phyloP scores from a whole-genome alignment of 225 moss, liverwort and hornwort species.

The Rhytidiadelphus loreus region DNA sequence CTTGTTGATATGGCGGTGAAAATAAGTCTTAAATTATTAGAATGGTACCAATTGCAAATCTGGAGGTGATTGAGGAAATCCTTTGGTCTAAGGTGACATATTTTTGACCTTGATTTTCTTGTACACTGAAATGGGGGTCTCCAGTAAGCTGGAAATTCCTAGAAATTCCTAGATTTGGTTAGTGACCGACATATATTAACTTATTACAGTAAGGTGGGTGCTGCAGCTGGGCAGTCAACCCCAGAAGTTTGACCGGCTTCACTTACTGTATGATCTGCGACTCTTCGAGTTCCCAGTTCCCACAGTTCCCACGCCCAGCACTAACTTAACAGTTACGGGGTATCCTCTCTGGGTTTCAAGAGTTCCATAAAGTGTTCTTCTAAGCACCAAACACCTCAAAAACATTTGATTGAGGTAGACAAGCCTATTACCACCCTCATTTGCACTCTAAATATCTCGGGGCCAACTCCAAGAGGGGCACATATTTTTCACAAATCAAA shows the following conservation, averaged over 20 bases:
- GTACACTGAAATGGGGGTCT: background rate
- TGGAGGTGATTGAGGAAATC: background rate
- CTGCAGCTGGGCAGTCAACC: background rate
- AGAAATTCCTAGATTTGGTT: background rate
- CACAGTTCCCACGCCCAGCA: background rate
- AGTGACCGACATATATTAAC: background rate
- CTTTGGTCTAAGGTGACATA: background rate
- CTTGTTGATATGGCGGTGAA: background rate
- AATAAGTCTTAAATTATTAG: background rate
- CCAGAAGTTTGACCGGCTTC: background rate
- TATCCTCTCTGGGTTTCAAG: no score
- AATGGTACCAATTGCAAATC: background rate
- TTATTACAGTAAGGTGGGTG: background rate
- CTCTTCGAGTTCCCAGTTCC: background rate
- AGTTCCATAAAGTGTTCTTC: background rate
- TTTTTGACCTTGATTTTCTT: background rate
- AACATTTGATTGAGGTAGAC: background rate
- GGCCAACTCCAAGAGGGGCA: no score
- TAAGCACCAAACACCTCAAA: background rate
- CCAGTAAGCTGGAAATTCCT: background rate
- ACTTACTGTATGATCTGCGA: background rate
- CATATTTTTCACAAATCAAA: no score
- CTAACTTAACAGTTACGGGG: no score
- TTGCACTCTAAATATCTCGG: no score
- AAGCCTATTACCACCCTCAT: no score